Percentiles rank a stretch among this genome's conserved stretches.
Conservation (phyloP, 2,329 filamentous ascomycete genomes). For the Penicillium sp. region DNA sequence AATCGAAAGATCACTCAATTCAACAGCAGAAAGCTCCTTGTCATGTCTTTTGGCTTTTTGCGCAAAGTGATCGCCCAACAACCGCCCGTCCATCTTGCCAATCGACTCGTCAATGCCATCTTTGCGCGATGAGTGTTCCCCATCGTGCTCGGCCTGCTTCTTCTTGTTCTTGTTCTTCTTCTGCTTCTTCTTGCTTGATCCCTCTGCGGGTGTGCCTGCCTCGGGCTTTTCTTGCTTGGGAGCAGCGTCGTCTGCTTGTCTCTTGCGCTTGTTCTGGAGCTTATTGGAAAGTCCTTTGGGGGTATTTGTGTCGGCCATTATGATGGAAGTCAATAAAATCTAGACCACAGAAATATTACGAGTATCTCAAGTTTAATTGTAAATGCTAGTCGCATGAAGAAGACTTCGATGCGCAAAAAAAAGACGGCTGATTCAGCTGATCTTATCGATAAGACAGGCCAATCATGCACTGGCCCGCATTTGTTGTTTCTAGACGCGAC, state of each 20-base stretch:
- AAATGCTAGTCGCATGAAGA: conserved; percentile 11
- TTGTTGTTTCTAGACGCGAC: conserved; percentile 22
- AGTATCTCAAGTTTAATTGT: conserved; percentile 1
- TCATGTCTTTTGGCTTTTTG: conserved; percentile 77
- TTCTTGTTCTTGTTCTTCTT: conserved; percentile 30
- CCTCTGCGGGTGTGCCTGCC: conserved; percentile 23
- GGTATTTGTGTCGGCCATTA: conserved; percentile 23
- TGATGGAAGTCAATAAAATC: neutral
- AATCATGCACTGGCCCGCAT: conserved; percentile 20
- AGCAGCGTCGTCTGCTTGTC: conserved; percentile 33
- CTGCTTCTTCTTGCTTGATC: conserved; percentile 35
- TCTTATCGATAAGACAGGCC: conserved; percentile 36
- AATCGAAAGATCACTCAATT: conserved; percentile 78
- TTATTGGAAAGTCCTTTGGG: conserved; percentile 33
- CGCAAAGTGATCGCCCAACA: conserved; percentile 82
- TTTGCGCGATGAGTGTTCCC: conserved; percentile 48
- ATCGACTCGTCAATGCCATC: conserved; percentile 78
- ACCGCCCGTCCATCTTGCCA: conserved; percentile 74
- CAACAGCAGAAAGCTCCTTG: conserved; percentile 75
- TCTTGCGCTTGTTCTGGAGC: conserved; percentile 44
- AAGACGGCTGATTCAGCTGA: conserved; percentile 29
- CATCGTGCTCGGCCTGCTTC: conserved; percentile 27
- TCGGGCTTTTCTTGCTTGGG: conserved; percentile 23
- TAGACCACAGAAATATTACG: neutral
- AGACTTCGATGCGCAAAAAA: conserved; percentile 11